phyloP scores from a whole-genome alignment of 2,329 filamentous ascomycete species.

The Sarocladiaceae sp. region DNA sequence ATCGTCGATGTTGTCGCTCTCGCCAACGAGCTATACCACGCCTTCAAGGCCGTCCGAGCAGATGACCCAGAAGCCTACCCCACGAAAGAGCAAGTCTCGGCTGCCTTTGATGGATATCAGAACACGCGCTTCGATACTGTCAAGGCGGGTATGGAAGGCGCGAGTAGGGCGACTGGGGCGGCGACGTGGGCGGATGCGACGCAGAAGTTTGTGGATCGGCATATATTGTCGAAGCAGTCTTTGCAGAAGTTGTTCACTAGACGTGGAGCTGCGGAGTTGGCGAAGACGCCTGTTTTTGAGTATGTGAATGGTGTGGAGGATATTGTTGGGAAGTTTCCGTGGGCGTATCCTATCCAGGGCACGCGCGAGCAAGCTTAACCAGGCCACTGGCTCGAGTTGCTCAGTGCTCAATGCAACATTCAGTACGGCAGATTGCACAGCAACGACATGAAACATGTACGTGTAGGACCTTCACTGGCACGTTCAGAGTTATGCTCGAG shows the following conservation, averaged over 20 bases:
- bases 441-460: no score
- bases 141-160: slow-evolving; percentile 2
- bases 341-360: slow-evolving; percentile 4
- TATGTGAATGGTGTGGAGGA: slow-evolving; percentile 19
- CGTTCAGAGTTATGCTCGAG: no score
- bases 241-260: slow-evolving; percentile 13
- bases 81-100: background rate
- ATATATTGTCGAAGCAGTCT: slow-evolving; percentile 15
- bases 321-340: slow-evolving; percentile 16
- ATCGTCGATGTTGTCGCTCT: slow-evolving; percentile 23
- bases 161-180: slow-evolving; percentile 5
- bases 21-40: slow-evolving; percentile 18
- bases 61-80: background rate
- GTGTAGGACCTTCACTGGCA: no score
- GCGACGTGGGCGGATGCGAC: slow-evolving; percentile 7
- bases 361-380: background rate
- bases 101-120: slow-evolving; percentile 12
- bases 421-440: no score
- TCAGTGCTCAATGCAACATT: no score
- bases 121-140: slow-evolving; percentile 1
- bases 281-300: slow-evolving; percentile 17
- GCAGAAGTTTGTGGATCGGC: slow-evolving; percentile 14
- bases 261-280: background rate
- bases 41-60: slow-evolving; percentile 12
- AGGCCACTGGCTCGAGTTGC: no score